Conservation (phyloP, 768 basidiomycete genomes). For the Neoboletus magnificus region DNA sequence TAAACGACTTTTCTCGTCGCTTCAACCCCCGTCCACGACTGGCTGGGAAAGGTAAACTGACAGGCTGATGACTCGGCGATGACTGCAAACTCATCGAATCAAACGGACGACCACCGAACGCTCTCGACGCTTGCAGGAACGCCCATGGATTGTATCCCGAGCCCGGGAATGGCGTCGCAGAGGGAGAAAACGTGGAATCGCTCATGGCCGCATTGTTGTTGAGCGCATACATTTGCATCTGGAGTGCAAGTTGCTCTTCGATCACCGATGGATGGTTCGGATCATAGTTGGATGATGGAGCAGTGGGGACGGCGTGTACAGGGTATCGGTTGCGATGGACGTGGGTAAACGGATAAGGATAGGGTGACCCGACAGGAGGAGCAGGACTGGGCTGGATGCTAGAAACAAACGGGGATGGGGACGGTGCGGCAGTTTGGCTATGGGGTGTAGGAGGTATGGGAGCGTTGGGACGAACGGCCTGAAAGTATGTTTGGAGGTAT, state of each 20-base stretch:
- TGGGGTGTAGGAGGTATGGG: constrained; percentile 81
- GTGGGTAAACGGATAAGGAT: constrained; percentile 74
- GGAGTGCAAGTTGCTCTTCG: constrained; percentile 67
- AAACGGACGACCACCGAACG: constrained; percentile 43
- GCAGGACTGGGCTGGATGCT: constrained; percentile 53
- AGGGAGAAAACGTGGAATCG: constrained; percentile 76
- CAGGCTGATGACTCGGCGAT: constrained; percentile 33
- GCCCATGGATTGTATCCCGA: constrained; percentile 69
- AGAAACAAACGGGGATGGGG: constrained; percentile 64
- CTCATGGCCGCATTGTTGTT: constrained; percentile 60
- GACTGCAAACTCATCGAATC: constrained; percentile 57
- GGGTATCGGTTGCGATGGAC: constrained; percentile 53
- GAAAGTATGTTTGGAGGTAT: constrained; percentile 58
- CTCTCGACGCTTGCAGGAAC: constrained; percentile 56
- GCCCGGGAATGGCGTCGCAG: constrained; percentile 68
- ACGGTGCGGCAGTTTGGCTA: constrained; percentile 68
- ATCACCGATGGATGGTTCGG: constrained; percentile 48
- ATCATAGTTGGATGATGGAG: constrained; percentile 37
- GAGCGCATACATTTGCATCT: constrained; percentile 77
- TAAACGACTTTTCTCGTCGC: constrained; percentile 40
- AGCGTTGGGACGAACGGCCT: constrained; percentile 63
- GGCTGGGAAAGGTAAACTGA: constrained; percentile 47
- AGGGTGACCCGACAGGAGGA: constrained; percentile 67
- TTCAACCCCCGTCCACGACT: constrained; percentile 45
- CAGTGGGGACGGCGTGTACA: constrained; percentile 40